These are phyloP conservation scores for Hypomyces rosellus DNA, from an alignment of 2,329 filamentous ascomycete species.

Conservation along the genomic window DNA sequence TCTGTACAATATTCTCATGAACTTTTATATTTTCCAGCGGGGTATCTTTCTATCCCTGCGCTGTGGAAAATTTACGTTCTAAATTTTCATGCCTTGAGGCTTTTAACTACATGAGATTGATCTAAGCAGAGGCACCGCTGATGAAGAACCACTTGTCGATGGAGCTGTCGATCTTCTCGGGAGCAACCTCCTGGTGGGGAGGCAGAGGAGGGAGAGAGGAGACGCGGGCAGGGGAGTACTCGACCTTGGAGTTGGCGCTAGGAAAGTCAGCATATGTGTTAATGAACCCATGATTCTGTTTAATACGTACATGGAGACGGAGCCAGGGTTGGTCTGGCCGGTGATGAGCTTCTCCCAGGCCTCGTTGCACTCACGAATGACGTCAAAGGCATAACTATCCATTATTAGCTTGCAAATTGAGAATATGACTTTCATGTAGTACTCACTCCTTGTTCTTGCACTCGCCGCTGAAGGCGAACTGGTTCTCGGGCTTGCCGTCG, in stretches of 20 bases:
- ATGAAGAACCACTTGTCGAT: constrained; percentile 99
- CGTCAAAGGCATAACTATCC: constrained; percentile 79
- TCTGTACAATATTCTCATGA: constrained; percentile 13
- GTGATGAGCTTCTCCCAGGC: constrained; percentile 95
- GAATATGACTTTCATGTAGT: background rate
- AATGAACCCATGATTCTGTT: constrained; percentile 42
- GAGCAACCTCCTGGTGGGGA: constrained; percentile 67
- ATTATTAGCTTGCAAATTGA: constrained; percentile 6
- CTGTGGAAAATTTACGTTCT: constrained; percentile 12
- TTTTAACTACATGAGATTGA: constrained; percentile 3
- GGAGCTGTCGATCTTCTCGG: constrained; percentile 87
- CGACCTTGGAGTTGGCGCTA: constrained; percentile 75
- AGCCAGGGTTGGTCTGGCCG: constrained; percentile 74
- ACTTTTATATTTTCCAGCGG: constrained; percentile 23
- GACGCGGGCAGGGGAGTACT: constrained; percentile 67
- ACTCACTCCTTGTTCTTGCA: constrained; percentile 98
- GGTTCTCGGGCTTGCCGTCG: constrained; percentile 99
- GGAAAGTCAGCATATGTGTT: constrained; percentile 38
- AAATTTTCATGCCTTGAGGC: background rate
- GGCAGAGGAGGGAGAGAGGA: constrained; percentile 72
- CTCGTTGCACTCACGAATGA: constrained; percentile 92
- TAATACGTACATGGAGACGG: constrained; percentile 71
- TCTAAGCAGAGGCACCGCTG: constrained; percentile 83
- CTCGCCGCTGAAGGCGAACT: constrained; percentile 99
- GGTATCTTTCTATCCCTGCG: constrained; percentile 4